Conservation (phyloP, 2,329 filamentous ascomycete genomes). For the Fusarium mangiferae region DNA sequence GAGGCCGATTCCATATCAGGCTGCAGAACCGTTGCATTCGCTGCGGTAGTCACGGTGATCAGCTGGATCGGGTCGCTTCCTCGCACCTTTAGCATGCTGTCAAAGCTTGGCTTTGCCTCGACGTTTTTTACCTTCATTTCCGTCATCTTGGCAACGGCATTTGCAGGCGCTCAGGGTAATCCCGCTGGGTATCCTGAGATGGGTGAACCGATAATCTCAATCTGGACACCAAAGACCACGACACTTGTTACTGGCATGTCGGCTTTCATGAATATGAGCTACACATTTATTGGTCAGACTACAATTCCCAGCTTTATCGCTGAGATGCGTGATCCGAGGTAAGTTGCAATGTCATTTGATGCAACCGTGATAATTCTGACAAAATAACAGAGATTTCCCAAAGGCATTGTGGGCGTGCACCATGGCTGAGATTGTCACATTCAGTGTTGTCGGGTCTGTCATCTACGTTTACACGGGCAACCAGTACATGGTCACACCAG, state of each 20-base stretch:
- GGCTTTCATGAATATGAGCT: conserved; percentile 93
- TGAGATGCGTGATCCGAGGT: conserved; percentile 79
- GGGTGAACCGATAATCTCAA: conserved; percentile 74
- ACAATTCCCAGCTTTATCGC: conserved; percentile 94
- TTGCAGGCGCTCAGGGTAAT: conserved; percentile 78
- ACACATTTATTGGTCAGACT: conserved; percentile 95
- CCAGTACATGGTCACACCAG: conserved; percentile 87
- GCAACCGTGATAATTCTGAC: background rate
- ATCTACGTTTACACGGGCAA: conserved; percentile 87
- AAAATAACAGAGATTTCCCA: conserved; percentile 75
- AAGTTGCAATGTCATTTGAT: conserved; percentile 10
- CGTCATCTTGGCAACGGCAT: conserved; percentile 84
- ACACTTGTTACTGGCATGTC: conserved; percentile 84
- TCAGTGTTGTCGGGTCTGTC: conserved; percentile 81
- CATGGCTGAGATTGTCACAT: conserved; percentile 85
- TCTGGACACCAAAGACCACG: conserved; percentile 73
- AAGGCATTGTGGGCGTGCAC: conserved; percentile 93
- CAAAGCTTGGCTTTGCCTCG: conserved; percentile 80
- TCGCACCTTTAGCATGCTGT: conserved; percentile 82
- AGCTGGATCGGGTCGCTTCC: conserved; percentile 84
- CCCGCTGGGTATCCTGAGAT: conserved; percentile 70
- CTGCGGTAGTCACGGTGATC: conserved; percentile 76
- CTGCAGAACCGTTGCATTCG: conserved; percentile 82
- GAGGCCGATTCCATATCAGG: conserved; percentile 67
- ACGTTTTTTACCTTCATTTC: conserved; percentile 91